phyloP scores from a whole-genome alignment of 306 rosid genomes.

The Vigna hirtella region DNA sequence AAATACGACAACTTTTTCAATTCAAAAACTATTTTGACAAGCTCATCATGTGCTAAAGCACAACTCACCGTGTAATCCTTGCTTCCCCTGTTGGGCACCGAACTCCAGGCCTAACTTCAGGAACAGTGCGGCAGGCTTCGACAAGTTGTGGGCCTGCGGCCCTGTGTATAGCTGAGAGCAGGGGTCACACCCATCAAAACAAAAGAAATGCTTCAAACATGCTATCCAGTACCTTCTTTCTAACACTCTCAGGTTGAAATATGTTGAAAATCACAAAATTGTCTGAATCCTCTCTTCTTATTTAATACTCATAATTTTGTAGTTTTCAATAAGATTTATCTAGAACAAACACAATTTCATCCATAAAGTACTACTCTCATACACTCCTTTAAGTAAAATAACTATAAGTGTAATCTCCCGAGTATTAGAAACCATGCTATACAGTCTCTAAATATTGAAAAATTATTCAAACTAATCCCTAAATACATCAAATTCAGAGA shows the following conservation, averaged over 20 bases:
- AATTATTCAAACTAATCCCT: neutral
- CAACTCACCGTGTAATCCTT: conserved; percentile 78
- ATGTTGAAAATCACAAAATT: neutral
- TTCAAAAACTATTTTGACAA: neutral
- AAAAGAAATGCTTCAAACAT: neutral
- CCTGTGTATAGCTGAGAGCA: conserved; percentile 71
- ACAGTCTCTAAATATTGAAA: neutral
- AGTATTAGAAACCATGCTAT: neutral
- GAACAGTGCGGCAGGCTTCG: conserved; percentile 71
- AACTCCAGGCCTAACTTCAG: conserved; percentile 71
- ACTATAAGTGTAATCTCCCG: neutral
- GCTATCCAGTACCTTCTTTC: neutral
- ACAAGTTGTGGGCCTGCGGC: conserved; percentile 88
- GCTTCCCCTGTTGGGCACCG: conserved; percentile 98
- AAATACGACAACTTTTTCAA: neutral
- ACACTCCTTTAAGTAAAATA: neutral
- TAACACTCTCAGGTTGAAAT: neutral
- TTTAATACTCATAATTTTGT: neutral
- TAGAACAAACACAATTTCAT: neutral
- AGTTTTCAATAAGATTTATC: neutral
- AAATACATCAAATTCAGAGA: neutral
- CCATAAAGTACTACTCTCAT: neutral
- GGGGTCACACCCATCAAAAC: neutral
- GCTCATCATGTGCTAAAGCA: neutral
- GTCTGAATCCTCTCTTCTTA: neutral